Base-by-base conservation (phyloP, 176 grass and related monocot genomes). In the Oryza australiensis region DNA sequence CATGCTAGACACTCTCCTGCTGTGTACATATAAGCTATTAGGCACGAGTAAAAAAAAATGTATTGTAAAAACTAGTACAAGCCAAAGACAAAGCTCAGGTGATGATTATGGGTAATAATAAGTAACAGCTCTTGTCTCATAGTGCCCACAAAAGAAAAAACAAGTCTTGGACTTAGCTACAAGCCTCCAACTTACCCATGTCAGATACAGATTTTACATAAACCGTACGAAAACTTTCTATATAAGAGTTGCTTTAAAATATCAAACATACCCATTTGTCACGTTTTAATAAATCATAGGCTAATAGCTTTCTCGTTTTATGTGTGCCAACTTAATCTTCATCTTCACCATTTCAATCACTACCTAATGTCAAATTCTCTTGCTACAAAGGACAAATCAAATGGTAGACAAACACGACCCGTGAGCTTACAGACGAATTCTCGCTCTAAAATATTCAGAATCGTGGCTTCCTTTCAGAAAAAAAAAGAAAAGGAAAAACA, bases 61-160 rank as follows among this genome's bases (percentile, higher is more conserved):
- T 40, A 35, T 46, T 42, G 76, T 23, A 82, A 67, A 81, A 72
- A 86, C 53, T 45, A n/a, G n/a, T n/a, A 11, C 71, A 85, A 35
- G 40, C 26, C 30, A 57, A 79, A 84, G 68, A 34, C 34, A 4
- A 64, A 85, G 14, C 16, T 71, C 26, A 13, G 64, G 78, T 26
- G 53, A 76, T 77, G 55, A 62, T 81, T 35, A 46, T n/a, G 49
- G 26, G n/a, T 82, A 80, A 77, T 82, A 85, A 81, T 59, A 72
- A 76, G 72, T 82, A 81, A 81, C 42, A 64, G 43, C 41, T 85
- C 2, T 85, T 71, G 69, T 76, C 71, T 71, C 64, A 72, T 77
- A 74, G 41, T 43, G 64, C 66, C 32, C 4, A 62, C 72, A 64
- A 40, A 70, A 46, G 23, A 68, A 26, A 38, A 27, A 75, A 32